Base-by-base conservation (phyloP, 2,329 filamentous ascomycete genomes). In the Epichloe glyceriae region DNA sequence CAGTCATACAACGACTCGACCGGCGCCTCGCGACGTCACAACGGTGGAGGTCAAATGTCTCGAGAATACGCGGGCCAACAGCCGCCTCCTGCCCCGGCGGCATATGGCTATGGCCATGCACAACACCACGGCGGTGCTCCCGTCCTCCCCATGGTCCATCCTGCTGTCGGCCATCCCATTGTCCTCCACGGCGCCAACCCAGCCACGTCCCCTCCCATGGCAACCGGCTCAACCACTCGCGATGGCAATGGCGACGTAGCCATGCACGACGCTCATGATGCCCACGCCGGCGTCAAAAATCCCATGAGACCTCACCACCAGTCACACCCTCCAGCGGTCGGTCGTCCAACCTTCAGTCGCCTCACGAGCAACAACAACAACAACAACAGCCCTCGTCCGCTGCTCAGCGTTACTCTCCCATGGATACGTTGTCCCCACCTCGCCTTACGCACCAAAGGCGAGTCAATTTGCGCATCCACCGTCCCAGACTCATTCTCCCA, bases 371-470 rank as follows among this genome's bases (percentile, higher is more conserved):
- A 62, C 82, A 26, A 26, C 26, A 83, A 39, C 57, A 57, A 62
- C 82, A 26, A 26, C 26, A 83, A 37, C 58, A 55, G 62, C 82
- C 86, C 53, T 93, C 88, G 42, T 77, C 87, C 47, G 88, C 88
- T 52, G 87, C 89, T 53, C 87, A 94, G 66, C 82, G 90, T 64
- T 97, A 97, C 70, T 97, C 91, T 45, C 93, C 91, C 56, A 96
- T 96, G 90, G 91, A 95, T 66, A 79, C 82, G 15, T 73, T 94
- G 54, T 88, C 89, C 54, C 87, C 89, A 81, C 84, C 35, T 85
- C 86, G 51, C 83, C 88, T 35, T 94, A 94, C 70, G 78, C 80
- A 44, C 64, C 76, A 71, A 70, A 86, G 73, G 65, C 79, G 73
- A 75, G 68, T 63, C 71, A 85, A 72, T 73, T 74, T 66, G 60